phyloP scores from a whole-genome alignment of 768 basidiomycete genomes.

The Pulveroboletus sp. region DNA sequence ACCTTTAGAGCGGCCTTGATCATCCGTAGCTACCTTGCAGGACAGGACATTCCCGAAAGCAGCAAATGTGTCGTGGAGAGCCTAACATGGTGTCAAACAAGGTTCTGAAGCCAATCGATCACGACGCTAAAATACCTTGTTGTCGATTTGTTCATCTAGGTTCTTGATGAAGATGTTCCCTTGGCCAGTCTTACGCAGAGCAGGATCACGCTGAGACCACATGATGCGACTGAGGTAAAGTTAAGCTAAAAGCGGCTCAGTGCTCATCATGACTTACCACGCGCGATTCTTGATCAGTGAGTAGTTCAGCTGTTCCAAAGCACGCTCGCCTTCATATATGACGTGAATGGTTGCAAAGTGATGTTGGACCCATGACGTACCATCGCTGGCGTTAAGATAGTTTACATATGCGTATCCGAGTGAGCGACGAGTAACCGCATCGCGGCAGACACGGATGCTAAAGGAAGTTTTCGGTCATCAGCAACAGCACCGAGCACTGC shows the following conservation, averaged over 20 bases:
- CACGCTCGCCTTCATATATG: constrained; percentile 75
- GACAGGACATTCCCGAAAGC: constrained; percentile 98
- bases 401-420: constrained; percentile 99
- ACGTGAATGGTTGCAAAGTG: neutral
- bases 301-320: constrained; percentile 98
- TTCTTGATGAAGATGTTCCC: constrained; percentile 99
- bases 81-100: constrained; percentile 43
- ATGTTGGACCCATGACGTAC: constrained; percentile 40
- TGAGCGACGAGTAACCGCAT: constrained; percentile 98
- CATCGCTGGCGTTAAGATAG: constrained; percentile 93
- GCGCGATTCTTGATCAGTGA: constrained; percentile 97
- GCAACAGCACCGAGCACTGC: neutral
- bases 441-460: constrained; percentile 98
- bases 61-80: constrained; percentile 98
- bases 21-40: constrained; percentile 98
- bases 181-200: constrained; percentile 97
- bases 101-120: neutral
- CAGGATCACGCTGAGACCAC: constrained; percentile 99
- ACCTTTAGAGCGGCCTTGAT: constrained; percentile 91
- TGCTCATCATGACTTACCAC: constrained; percentile 53
- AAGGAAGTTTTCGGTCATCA: neutral
- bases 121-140: constrained; percentile 58
- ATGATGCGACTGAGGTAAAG: constrained; percentile 79
- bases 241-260: neutral
- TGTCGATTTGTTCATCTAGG: constrained; percentile 93